phyloP scores from a whole-genome alignment of 257 asterid genomes.

The Solanum pimpinellifolium region DNA sequence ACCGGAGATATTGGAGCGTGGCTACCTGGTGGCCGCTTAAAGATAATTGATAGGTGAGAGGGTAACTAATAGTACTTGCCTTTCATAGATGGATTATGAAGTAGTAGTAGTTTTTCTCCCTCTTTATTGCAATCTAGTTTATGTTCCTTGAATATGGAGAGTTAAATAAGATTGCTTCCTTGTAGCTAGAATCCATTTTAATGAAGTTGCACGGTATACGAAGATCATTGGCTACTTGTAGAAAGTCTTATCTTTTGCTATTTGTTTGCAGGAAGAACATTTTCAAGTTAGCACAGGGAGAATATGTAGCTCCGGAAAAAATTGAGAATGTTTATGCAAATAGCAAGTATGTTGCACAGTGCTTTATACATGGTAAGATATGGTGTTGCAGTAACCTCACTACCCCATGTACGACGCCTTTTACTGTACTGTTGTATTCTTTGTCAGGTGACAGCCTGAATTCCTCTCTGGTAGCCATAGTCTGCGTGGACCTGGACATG shows the following conservation, averaged over 20 bases:
- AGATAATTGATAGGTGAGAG: constrained; percentile 73
- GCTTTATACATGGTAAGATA: constrained; percentile 73
- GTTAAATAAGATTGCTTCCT: neutral
- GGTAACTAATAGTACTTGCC: neutral
- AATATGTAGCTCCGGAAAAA: constrained; percentile 93
- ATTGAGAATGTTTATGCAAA: constrained; percentile 86
- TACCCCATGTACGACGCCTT: neutral
- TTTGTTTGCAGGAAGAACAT: constrained; percentile 72
- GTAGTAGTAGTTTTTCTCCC: neutral
- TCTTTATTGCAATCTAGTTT: neutral
- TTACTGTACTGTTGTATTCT: neutral
- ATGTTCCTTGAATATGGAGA: neutral
- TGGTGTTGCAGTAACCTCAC: neutral
- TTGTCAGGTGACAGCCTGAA: constrained; percentile 56
- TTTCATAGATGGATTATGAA: neutral
- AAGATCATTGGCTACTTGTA: neutral
- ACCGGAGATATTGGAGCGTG: constrained; percentile 94
- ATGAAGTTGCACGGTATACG: neutral
- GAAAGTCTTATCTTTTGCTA: neutral
- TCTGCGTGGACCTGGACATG: constrained; percentile 49
- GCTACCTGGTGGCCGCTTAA: constrained; percentile 85
- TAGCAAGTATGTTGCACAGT: constrained; percentile 77
- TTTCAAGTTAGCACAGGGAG: constrained; percentile 91
- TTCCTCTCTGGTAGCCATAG: constrained; percentile 50
- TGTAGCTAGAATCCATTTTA: neutral